Conservation (phyloP, 805 yeast species). For the Hanseniaspora lachancei region DNA sequence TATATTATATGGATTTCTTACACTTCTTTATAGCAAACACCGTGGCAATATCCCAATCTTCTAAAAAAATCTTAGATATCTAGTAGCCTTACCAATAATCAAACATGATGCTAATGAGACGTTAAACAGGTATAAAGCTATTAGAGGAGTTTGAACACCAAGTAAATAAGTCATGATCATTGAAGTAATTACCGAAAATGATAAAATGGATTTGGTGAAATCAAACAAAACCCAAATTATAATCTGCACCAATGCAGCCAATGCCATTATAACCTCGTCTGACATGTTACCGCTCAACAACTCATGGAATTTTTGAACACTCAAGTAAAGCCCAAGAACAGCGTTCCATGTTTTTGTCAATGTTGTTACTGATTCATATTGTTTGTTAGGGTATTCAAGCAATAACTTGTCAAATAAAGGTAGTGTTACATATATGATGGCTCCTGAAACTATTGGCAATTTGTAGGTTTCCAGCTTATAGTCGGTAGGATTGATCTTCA, state of each 20-base stretch:
- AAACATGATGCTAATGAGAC: constrained; percentile 54
- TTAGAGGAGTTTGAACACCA: constrained; percentile 11
- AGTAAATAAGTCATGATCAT: background rate
- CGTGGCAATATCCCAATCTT: too few species aligned
- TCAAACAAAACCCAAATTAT: constrained; percentile 56
- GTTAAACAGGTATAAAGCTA: constrained; percentile 27
- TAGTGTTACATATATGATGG: background rate
- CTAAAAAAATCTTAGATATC: constrained; percentile 27
- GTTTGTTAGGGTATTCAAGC: constrained; percentile 14
- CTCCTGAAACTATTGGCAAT: constrained; percentile 31
- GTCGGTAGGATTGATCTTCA: constrained; percentile 3
- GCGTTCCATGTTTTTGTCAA: constrained; percentile 39
- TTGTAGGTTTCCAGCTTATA: constrained; percentile 5
- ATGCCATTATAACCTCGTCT: constrained; percentile 23
- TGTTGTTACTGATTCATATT: constrained; percentile 13
- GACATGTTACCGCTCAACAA: background rate
- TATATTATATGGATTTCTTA: too few species aligned
- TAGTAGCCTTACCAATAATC: constrained; percentile 57
- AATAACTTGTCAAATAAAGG: constrained; percentile 2
- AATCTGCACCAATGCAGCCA: constrained; percentile 49
- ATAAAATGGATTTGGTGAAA: constrained; percentile 43
- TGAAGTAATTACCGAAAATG: background rate
- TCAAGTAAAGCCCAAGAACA: constrained; percentile 57
- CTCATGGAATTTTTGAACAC: constrained; percentile 41
- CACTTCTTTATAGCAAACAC: background rate